These are phyloP conservation scores for Volvariella volvacea DNA, from an alignment of 1,284 basidiomycete genomes.

Conservation along the genomic window DNA sequence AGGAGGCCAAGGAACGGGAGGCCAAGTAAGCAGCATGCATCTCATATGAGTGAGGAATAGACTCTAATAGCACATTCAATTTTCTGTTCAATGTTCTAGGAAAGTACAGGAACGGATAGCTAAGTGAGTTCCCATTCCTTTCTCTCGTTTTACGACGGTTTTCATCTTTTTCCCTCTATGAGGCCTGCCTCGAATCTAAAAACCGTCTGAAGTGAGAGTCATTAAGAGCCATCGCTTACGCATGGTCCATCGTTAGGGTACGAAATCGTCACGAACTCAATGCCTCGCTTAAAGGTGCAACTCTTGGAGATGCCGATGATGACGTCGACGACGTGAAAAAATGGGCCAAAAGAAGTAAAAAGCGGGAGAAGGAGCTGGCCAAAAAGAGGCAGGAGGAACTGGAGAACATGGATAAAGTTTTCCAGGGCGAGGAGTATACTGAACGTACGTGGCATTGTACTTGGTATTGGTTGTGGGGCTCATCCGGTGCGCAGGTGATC, in stretches of 20 bases:
- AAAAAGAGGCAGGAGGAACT: slow-evolving; percentile 72
- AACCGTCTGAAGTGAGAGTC: slow-evolving; percentile 14
- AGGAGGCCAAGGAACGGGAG: slow-evolving; percentile 67
- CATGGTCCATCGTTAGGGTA: slow-evolving; percentile 53
- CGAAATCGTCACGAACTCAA: slow-evolving; percentile 89
- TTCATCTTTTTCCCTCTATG: slow-evolving; percentile 40
- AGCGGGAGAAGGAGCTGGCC: slow-evolving; percentile 79
- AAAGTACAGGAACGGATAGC: slow-evolving; percentile 58
- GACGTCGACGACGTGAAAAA: slow-evolving; percentile 71
- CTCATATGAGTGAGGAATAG: no score
- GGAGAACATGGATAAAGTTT: slow-evolving; percentile 74
- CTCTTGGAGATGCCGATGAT: slow-evolving; percentile 77
- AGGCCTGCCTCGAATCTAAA: slow-evolving; percentile 21
- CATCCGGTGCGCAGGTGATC: slow-evolving; percentile 59
- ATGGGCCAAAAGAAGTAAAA: slow-evolving; percentile 89
- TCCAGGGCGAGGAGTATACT: slow-evolving; percentile 68
- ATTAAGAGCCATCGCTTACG: slow-evolving; percentile 39
- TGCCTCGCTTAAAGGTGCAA: slow-evolving; percentile 83
- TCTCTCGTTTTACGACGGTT: slow-evolving; percentile 31
- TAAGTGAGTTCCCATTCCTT: slow-evolving; percentile 64
- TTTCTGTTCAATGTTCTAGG: slow-evolving; percentile 54
- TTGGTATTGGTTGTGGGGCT: slow-evolving; percentile 4
- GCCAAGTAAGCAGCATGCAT: slow-evolving; percentile 51
- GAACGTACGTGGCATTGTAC: slow-evolving; percentile 53
- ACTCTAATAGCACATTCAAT: no score